These are phyloP conservation scores for Gigaspora rosea DNA, from an alignment of 192 early-diverging fungal species.

Conservation along the genomic window DNA sequence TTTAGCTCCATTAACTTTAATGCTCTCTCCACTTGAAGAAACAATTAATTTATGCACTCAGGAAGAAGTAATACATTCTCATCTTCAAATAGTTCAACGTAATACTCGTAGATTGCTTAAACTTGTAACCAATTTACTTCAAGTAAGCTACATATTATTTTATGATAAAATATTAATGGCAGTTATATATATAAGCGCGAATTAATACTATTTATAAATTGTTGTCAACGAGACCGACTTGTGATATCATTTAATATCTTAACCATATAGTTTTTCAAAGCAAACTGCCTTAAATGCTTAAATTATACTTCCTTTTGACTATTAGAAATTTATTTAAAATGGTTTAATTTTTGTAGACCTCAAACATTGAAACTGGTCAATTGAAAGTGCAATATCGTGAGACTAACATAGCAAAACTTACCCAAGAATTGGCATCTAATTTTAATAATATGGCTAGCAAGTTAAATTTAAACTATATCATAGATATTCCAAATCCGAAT, in stretches of 20 bases:
- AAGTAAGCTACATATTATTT: slow-evolving; percentile 26
- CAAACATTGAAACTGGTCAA: not conserved
- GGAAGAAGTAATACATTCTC: slow-evolving; percentile 24
- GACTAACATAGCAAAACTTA: slow-evolving; percentile 50
- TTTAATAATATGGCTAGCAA: slow-evolving; percentile 43
- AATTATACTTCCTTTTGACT: not conserved
- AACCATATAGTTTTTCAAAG: no score
- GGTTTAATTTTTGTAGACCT: not conserved
- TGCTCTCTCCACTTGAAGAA: slow-evolving; percentile 59
- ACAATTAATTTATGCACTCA: slow-evolving; percentile 34
- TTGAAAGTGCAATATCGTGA: slow-evolving; percentile 45
- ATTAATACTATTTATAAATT: no score
- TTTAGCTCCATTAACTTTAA: slow-evolving; percentile 55
- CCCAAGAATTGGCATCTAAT: slow-evolving; percentile 50
- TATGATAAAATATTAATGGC: no score
- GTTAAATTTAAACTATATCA: slow-evolving; percentile 44
- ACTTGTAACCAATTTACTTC: slow-evolving; percentile 58
- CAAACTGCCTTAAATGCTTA: not conserved
- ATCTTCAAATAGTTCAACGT: slow-evolving; percentile 47
- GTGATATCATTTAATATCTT: no score
- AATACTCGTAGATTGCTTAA: slow-evolving; percentile 57
- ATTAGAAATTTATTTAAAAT: no score
- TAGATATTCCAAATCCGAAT: slow-evolving; percentile 30
- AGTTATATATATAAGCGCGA: no score
- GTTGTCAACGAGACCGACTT: no score